Conservation (phyloP, 75 land plant genomes). For the Picea glauca region DNA sequence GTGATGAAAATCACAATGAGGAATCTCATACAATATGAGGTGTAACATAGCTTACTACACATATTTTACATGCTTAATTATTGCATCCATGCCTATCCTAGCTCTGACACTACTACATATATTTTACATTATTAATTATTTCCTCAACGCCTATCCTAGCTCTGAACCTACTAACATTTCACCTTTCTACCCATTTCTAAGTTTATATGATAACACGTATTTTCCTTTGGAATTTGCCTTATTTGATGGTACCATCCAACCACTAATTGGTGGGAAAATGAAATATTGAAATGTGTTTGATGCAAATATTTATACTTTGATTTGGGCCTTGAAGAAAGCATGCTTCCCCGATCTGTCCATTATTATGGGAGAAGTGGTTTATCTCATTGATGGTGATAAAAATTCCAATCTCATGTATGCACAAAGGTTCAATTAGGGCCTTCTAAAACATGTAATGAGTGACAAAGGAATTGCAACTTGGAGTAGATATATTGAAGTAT, state of each 20-base stretch:
- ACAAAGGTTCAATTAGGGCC: conserved; percentile 46
- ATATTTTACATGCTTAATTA: too few species aligned
- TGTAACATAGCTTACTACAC: too few species aligned
- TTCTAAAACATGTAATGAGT: conserved; percentile 32
- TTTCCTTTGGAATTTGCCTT: too few species aligned
- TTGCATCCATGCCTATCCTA: too few species aligned
- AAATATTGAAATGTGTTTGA: conserved; percentile 60
- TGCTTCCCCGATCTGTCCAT: conserved; percentile 48
- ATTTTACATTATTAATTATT: too few species aligned
- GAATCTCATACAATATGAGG: too few species aligned
- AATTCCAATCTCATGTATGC: conserved; percentile 52
- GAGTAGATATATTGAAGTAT: conserved; percentile 34
- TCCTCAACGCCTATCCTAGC: too few species aligned
- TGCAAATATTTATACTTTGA: conserved; percentile 62
- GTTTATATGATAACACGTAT: too few species aligned
- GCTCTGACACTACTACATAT: too few species aligned
- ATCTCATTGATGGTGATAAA: conserved; percentile 63
- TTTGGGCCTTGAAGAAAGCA: conserved; percentile 51
- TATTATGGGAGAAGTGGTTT: conserved; percentile 69
- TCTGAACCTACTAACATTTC: too few species aligned
- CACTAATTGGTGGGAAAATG: conserved; percentile 18
- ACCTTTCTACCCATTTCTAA: too few species aligned
- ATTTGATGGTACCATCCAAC: conserved; percentile 22
- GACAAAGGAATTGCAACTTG: conserved; percentile 57
- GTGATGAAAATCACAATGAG: too few species aligned